Evolutionary conservation across 2,329 filamentous ascomycete genomes (phyloP).

Genomic region (Metarhizium anisopliae): DNA sequence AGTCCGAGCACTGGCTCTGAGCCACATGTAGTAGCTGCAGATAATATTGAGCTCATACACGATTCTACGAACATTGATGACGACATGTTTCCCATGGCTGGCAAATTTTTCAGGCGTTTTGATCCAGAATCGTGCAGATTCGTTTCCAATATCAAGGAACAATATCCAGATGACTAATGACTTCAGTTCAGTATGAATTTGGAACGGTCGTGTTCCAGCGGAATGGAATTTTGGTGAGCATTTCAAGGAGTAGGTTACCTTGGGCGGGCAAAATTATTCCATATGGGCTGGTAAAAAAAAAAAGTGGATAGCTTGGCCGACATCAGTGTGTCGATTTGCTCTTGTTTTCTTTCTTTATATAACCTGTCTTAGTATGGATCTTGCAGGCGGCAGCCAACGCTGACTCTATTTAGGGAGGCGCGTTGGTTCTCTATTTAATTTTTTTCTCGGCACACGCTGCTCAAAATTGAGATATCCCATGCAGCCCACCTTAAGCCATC

Average conservation of each 20-base stretch:
- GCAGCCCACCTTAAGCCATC: background rate
- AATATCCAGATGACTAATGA: constrained; percentile 74
- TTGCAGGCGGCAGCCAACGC: background rate
- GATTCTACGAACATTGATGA: constrained; percentile 39
- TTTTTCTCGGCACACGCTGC: background rate
- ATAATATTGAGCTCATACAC: constrained; percentile 63
- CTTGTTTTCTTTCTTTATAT: background rate
- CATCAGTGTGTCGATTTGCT: background rate
- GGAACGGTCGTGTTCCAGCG: background rate
- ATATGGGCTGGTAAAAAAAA: background rate
- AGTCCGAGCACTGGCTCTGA: constrained; percentile 25
- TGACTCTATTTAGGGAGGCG: background rate
- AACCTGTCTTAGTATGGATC: background rate
- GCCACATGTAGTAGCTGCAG: constrained; percentile 44
- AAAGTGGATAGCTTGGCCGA: background rate
- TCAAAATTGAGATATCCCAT: background rate
- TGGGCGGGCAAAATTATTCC: background rate
- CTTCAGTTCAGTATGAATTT: background rate
- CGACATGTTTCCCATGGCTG: constrained; percentile 59
- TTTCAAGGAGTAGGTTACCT: background rate
- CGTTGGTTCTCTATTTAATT: background rate
- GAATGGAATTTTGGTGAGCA: background rate
- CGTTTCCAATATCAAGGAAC: constrained; percentile 70
- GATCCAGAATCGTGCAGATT: constrained; percentile 59
- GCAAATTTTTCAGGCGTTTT: constrained; percentile 83